Evolutionary conservation across 441 rosid species (phyloP).

Genomic region (Brassica balearica): DNA sequence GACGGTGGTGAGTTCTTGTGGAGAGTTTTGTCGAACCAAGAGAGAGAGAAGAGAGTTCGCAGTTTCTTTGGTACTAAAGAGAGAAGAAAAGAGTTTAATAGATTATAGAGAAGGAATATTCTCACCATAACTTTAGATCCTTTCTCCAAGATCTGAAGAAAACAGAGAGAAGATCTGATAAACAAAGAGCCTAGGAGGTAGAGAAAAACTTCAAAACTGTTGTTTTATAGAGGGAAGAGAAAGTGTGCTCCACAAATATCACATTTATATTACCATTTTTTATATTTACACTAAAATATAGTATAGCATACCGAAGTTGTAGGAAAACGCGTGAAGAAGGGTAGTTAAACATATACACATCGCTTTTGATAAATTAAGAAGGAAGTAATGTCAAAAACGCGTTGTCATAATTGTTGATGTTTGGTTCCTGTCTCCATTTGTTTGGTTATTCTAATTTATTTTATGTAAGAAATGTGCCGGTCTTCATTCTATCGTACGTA

Average conservation of each 20-base stretch:
- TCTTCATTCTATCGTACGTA: constrained; percentile 16
- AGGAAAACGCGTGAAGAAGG: constrained; percentile 50
- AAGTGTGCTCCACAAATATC: neutral
- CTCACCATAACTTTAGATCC: constrained; percentile 38
- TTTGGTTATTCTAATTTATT: neutral
- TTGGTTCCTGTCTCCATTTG: constrained; percentile 41
- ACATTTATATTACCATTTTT: too few species aligned
- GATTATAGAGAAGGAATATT: constrained; percentile 54
- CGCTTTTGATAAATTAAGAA: constrained; percentile 22
- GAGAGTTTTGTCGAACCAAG: constrained; percentile 46
- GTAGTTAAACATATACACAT: constrained; percentile 37
- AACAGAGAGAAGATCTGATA: constrained; percentile 28
- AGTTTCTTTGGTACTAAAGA: constrained; percentile 57
- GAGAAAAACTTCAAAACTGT: neutral
- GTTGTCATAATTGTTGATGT: constrained; percentile 45
- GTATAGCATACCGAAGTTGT: neutral
- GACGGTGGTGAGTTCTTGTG: constrained; percentile 33
- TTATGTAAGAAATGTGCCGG: constrained; percentile 8
- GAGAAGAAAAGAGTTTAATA: constrained; percentile 48
- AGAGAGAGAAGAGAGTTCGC: constrained; percentile 44
- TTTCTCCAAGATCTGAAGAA: neutral
- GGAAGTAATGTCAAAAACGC: constrained; percentile 46
- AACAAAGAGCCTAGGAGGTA: too few species aligned
- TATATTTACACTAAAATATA: too few species aligned
- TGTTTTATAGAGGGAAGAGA: constrained; percentile 10